phyloP scores from a whole-genome alignment of 345 rosid species.

The Eucalyptus regnans region DNA sequence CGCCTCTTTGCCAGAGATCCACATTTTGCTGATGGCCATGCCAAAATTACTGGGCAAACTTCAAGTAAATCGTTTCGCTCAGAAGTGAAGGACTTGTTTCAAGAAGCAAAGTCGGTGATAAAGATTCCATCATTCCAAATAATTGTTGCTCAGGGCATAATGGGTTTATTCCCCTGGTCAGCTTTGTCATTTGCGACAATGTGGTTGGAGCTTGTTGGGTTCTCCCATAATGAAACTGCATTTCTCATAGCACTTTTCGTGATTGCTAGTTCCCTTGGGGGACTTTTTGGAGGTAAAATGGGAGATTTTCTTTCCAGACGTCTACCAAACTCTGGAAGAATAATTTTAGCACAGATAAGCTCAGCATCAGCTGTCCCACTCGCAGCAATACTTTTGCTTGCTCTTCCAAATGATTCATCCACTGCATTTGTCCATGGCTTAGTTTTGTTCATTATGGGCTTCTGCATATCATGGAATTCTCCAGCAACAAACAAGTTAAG shows the following conservation, averaged over 20 bases:
- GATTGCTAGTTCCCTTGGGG: slow-evolving; percentile 63
- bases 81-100: slow-evolving; percentile 45
- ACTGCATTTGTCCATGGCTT: slow-evolving; percentile 39
- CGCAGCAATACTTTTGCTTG: slow-evolving; percentile 65
- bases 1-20: slow-evolving; percentile 64
- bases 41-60: slow-evolving; percentile 7
- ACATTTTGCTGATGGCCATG: slow-evolving; percentile 23
- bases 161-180: slow-evolving; percentile 88
- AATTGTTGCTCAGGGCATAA: slow-evolving; percentile 80
- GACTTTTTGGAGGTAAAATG: slow-evolving; percentile 83
- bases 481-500: slow-evolving; percentile 85
- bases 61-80: slow-evolving; percentile 28
- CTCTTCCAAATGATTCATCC: slow-evolving; percentile 70
- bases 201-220: slow-evolving; percentile 93
- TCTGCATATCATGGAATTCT: slow-evolving; percentile 79
- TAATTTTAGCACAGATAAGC: slow-evolving; percentile 77
- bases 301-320: slow-evolving; percentile 59
- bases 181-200: slow-evolving; percentile 78
- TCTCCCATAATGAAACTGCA: slow-evolving; percentile 66
- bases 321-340: slow-evolving; percentile 74
- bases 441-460: slow-evolving; percentile 42
- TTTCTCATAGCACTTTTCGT: slow-evolving; percentile 52
- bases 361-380: slow-evolving; percentile 85
- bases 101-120: slow-evolving; percentile 48
- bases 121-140: slow-evolving; percentile 73